Conservation (phyloP, 805 yeast species). For the Tetrapisispora fleetii region DNA sequence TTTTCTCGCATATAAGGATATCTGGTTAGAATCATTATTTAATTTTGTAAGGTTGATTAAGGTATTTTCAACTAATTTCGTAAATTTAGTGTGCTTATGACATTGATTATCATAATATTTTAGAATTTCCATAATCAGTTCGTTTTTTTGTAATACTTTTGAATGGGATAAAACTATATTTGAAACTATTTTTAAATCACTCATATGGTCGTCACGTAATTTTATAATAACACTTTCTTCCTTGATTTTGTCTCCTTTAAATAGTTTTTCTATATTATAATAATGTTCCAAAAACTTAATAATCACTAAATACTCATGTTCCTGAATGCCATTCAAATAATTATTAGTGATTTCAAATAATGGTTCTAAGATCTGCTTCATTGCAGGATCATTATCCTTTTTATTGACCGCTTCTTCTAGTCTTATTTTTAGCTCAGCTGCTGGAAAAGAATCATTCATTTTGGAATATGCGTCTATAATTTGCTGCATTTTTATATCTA, state of each 20-base stretch:
- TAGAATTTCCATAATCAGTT: constrained; percentile 74
- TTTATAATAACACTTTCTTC: constrained; percentile 83
- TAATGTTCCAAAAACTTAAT: constrained; percentile 62
- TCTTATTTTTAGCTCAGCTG: constrained; percentile 66
- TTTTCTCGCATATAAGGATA: constrained; percentile 89
- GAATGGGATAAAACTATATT: constrained; percentile 75
- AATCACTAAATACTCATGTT: constrained; percentile 74
- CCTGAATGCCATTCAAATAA: constrained; percentile 64
- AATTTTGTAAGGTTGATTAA: constrained; percentile 75
- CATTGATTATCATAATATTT: constrained; percentile 69
- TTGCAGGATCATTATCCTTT: constrained; percentile 42
- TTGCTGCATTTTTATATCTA: constrained; percentile 57
- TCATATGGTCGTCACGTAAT: constrained; percentile 78
- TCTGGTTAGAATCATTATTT: constrained; percentile 86
- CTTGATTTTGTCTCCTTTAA: constrained; percentile 63
- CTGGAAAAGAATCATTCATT: constrained; percentile 83
- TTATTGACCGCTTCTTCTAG: constrained; percentile 48
- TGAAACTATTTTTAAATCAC: constrained; percentile 64
- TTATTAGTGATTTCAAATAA: constrained; percentile 57
- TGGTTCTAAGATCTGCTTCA: constrained; percentile 61
- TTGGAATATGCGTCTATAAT: constrained; percentile 55
- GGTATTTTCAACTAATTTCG: constrained; percentile 55
- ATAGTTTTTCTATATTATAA: constrained; percentile 65
- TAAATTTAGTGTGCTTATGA: constrained; percentile 59
- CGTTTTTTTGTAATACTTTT: constrained; percentile 86